These are phyloP conservation scores for Cucumis melo DNA, from an alignment of 306 rosid genomes.

Conservation along the genomic window DNA sequence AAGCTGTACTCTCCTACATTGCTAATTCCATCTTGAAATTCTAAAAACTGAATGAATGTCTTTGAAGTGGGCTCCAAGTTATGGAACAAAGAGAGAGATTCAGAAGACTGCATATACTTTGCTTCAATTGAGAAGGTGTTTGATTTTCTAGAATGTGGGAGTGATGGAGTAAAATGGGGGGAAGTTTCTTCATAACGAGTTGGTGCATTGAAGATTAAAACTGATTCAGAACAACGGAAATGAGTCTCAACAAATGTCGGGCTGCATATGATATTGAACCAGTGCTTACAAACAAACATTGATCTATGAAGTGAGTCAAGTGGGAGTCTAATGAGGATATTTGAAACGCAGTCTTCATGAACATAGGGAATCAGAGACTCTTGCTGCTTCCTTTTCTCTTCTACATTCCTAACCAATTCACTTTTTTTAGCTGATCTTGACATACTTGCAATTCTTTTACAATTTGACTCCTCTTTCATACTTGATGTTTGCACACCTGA, in stretches of 20 bases:
- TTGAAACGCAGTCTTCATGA: conserved; percentile 27
- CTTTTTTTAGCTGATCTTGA: conserved; percentile 18
- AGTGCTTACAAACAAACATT: conserved; percentile 36
- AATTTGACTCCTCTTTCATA: conserved; percentile 7
- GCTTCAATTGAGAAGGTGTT: conserved; percentile 25
- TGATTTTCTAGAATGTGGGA: background rate
- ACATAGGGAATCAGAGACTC: conserved; percentile 22
- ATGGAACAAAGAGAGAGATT: conserved; percentile 15
- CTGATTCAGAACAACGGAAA: conserved; percentile 26
- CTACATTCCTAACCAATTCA: conserved; percentile 13
- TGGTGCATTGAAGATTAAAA: conserved; percentile 26
- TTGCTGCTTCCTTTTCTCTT: conserved; percentile 20
- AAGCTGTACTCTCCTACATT: conserved; percentile 20
- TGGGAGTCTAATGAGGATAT: conserved; percentile 38
- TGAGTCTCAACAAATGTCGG: conserved; percentile 22
- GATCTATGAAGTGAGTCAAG: conserved; percentile 26
- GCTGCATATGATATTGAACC: conserved; percentile 22
- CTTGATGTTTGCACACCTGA: background rate
- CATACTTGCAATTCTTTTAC: conserved; percentile 12
- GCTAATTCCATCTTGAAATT: conserved; percentile 13
- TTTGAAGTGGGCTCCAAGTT: background rate
- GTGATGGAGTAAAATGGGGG: background rate
- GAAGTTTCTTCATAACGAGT: background rate
- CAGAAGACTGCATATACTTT: conserved; percentile 7
- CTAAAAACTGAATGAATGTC: conserved; percentile 19